Base-by-base conservation (phyloP, 345 rosid species). In the Gossypium rotundifolium region DNA sequence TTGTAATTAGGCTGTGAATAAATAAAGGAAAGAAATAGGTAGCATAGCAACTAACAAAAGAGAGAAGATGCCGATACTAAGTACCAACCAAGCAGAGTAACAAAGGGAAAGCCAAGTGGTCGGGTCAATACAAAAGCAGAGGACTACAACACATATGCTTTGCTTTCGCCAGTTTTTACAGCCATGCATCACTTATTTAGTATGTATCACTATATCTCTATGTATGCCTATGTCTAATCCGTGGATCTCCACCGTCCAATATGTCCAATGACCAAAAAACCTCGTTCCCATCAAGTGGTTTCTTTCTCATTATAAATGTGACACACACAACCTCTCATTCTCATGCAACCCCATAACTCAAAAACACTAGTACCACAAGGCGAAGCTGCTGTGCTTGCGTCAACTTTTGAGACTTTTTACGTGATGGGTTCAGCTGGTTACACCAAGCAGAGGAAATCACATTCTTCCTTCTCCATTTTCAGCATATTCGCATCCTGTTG, bases 401-500 rank as follows among this genome's bases (percentile, higher is more conserved):
- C 51, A 54, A n/a, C 10, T 10, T 20, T 11, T 4, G 25, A 65
- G 53, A 44, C 71, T 45, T 11, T 59, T 33, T 33, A 33, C 40
- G 70, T n/a, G 6, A 72, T 67, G 66, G 83, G 81, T 60, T 72
- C 76, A 8, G 13, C 62, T 9, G 65, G 72, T 40, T 81, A 79
- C 82, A 76, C 71, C 60, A 84, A 79, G 71, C 84, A 81, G 12
- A 79, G 86, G 84, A 88, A 80, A 58, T 73, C 82, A 33, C 40
- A 5, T 27, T 61, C 45, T 4, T 82, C 80, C 66, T 80, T 79
- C 78, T 82, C 87, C 2, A 69, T 86, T n/a, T 71, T 85, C 76
- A 82, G 68, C 81, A 83, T 93, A 62, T 88, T 93, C 83, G 85
- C 79, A 52, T 76, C 87, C 0, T 89, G 94, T 22, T 93, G 96